Base-by-base conservation (phyloP, 306 rosid genomes). In the Erythrophleum fordii region DNA sequence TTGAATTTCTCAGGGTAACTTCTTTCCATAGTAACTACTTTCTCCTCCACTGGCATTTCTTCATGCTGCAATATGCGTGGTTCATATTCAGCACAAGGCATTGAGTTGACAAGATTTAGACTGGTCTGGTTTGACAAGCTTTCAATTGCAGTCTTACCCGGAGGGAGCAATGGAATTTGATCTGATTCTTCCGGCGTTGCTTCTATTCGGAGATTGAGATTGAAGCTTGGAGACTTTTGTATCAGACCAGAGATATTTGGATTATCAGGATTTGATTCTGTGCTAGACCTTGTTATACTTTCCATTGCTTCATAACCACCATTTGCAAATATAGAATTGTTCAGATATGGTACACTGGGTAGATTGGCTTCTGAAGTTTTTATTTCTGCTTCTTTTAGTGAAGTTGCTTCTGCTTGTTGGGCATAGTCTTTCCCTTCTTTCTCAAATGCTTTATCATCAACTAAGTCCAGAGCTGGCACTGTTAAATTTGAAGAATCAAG, bases 161-260 rank as follows among this genome's bases (percentile, higher is more conserved):
- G 88, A 35, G 48, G 56, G 46, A 90, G 84, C 78, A 92, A 77
- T 28, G 97, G 94, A 68, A 51, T 85, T 69, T 61, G 79, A 77
- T 93, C 97, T n/a, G 93, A 86, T 72, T 90, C 97, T 78, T 80
- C 86, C 7, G 51, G 25, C 14, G 56, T 86, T 28, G 58, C 87
- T 88, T 87, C 89, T 2, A 9, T 83, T 74, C 75, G 83, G 44
- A 93, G 95, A 75, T 93, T 85, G 77, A 89, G 85, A 62, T 88
- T 89, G 82, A 95, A 95, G 85, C 97, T 93, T 29, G 94, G 97
- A 45, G 99, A 92, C 74, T 93, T 91, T 55, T 92, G 89, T 64
- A 91, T 90, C 81, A 70, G 88, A 13, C 64, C 66, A 46, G 75
- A 79, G 58, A 80, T 78, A 72, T 46, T 80, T 76, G 72, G 69